phyloP scores from a whole-genome alignment of 1,139 yeast genomes.

The Pichia sp. region DNA sequence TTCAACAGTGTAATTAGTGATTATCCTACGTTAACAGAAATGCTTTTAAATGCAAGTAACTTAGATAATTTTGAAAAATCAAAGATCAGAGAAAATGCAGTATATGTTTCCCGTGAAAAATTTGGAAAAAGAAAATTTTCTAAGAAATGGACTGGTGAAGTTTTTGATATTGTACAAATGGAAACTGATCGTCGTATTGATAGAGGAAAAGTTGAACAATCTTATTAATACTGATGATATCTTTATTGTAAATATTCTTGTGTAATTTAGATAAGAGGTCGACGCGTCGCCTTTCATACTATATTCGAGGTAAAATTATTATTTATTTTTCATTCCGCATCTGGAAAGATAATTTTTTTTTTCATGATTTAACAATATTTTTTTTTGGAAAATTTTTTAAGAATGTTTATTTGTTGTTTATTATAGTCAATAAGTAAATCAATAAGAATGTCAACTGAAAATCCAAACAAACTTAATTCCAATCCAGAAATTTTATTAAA shows the following conservation, averaged over 20 bases:
- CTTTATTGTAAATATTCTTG: neutral
- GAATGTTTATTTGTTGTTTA: neutral
- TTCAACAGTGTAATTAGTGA: constrained; percentile 21
- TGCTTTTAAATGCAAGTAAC: constrained; percentile 39
- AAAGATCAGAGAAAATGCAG: constrained; percentile 47
- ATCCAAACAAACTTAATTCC: constrained; percentile 37
- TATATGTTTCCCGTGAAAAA: constrained; percentile 43
- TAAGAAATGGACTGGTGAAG: constrained; percentile 43
- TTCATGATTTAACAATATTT: neutral
- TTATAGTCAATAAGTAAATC: neutral
- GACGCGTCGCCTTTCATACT: neutral
- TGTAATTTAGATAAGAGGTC: neutral
- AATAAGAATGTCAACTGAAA: constrained; percentile 7
- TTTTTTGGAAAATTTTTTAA: neutral
- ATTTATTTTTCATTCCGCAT: neutral
- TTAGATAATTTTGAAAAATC: constrained; percentile 36
- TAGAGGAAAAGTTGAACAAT: constrained; percentile 36
- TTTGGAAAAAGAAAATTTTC: constrained; percentile 68
- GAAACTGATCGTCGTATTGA: constrained; percentile 37
- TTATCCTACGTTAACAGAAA: constrained; percentile 39
- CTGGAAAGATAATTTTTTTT: neutral
- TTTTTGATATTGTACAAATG: constrained; percentile 30
- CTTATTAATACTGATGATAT: too few relatives aligned
- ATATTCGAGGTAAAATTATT: neutral
- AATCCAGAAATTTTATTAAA: constrained; percentile 71